phyloP scores from a whole-genome alignment of 768 basidiomycete genomes.

The Scleroderma bovista region DNA sequence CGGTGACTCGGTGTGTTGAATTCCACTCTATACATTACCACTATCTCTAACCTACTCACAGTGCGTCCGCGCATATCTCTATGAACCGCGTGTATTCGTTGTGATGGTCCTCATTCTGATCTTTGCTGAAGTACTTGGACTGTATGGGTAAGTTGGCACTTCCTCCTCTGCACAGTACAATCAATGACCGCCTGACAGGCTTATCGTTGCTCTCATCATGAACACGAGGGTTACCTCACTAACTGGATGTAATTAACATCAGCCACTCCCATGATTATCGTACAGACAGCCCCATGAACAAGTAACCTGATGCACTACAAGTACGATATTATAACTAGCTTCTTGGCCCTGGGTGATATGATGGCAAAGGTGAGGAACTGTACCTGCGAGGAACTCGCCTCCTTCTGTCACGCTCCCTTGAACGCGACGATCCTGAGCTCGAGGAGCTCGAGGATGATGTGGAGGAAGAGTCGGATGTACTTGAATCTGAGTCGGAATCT shows the following conservation, averaged over 20 bases:
- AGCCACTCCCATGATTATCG: constrained; percentile 1
- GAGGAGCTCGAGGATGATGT: constrained; percentile 39
- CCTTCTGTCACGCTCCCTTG: constrained; percentile 36
- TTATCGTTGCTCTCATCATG: constrained; percentile 89
- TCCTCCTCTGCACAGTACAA: background rate
- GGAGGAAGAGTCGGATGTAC: constrained; percentile 1
- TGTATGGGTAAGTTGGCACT: constrained; percentile 64
- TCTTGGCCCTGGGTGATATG: constrained; percentile 13
- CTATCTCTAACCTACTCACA: constrained; percentile 24
- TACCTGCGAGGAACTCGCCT: constrained; percentile 33
- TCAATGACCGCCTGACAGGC: constrained; percentile 30
- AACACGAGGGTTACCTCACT: constrained; percentile 65
- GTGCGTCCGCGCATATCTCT: constrained; percentile 89
- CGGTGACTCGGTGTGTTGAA: constrained; percentile 76
- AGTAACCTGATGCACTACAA: constrained; percentile 5
- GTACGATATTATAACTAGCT: constrained; percentile 5
- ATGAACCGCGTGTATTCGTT: constrained; percentile 89
- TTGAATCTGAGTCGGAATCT: constrained; percentile 33
- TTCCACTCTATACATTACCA: background rate
- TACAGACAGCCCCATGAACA: constrained; percentile 6
- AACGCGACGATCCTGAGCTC: constrained; percentile 41
- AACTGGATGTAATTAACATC: constrained; percentile 15
- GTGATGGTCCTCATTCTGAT: constrained; percentile 96
- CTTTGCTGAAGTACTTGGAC: constrained; percentile 84
- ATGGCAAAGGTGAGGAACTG: constrained; percentile 17